Evolutionary conservation across 768 basidiomycete species (phyloP), one percentile per base, ranked within the genome.

Genomic region (Hypholoma fasciculare): DNA sequence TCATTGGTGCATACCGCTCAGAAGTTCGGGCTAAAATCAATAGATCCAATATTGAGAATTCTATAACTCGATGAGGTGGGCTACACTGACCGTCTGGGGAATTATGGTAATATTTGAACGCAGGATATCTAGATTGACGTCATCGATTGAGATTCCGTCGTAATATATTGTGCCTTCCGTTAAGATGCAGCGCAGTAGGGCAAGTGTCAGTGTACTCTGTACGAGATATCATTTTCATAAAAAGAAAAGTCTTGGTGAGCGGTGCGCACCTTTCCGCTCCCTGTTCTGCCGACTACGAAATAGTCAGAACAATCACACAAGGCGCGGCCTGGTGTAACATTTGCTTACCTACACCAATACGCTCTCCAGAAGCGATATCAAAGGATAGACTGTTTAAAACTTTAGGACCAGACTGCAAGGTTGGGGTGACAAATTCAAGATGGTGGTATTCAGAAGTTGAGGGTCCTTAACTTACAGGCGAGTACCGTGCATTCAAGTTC

Each of bases 21-120:
- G 77, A 4, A 89, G 74, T 50, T 76, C 77, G 38, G 77, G 77
- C 77, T 78, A 49, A 42, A 12, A 39, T 3, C 17, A 8, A 38
- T 3, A 14, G 34, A 23, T 26, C 19, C 51, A 66, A 26, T 54
- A 82, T 82, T 76, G 27, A n/a, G 14, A 48, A 78, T 75, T 3
- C 72, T 72, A 46, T 74, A 76, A 4, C 75, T 80, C 13, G 11
- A 19, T 0, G 44, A 72, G 74, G 8, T 17, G 3, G 11, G 1
- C 49, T 9, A 7, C 20, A 38, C 55, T 12, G 36, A 77, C 78
- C n/a, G 77, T 69, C 62, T 83, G 82, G 2, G 81, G 82, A 23
- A 84, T 87, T 62, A 88, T 83, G 1, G 86, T 88, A 54, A 89
- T 79, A 55, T 77, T 81, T 3, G 80, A 76, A 36, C 87, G 73